Conservation (phyloP, 139 green algal species). For the Haematococcus lacustris region DNA sequence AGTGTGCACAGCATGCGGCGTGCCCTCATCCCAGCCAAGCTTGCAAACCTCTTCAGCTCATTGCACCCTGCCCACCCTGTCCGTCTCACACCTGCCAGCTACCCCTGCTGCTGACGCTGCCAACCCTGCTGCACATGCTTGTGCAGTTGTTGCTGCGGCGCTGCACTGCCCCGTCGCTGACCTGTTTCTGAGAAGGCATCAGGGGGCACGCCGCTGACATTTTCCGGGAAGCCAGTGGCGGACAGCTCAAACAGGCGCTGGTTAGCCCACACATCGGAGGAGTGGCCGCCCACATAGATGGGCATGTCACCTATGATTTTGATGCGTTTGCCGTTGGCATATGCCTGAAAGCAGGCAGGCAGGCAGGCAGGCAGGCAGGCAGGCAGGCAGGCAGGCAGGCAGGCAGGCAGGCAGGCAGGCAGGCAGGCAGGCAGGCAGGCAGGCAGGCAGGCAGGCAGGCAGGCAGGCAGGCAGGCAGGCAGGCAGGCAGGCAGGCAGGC, state of each 20-base stretch:
- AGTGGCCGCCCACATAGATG: slow-evolving; percentile 93
- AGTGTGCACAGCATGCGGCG: too few relatives aligned
- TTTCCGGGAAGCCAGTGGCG: slow-evolving; percentile 21
- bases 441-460: neutral
- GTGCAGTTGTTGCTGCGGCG: too few relatives aligned
- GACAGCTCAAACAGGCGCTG: slow-evolving; percentile 54
- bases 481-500: too few relatives aligned
- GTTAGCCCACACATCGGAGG: slow-evolving; percentile 94
- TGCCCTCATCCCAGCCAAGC: too few relatives aligned
- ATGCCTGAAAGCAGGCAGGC: slow-evolving; percentile 44
- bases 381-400: neutral
- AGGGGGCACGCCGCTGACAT: slow-evolving; percentile 86
- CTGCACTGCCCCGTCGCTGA: slow-evolving; percentile 10
- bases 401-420: neutral
- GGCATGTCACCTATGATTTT: slow-evolving; percentile 96
- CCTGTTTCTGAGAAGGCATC: slow-evolving; percentile 88
- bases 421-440: neutral
- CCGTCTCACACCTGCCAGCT: too few relatives aligned
- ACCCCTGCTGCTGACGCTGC: too few relatives aligned
- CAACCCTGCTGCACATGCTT: too few relatives aligned
- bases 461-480: too few relatives aligned
- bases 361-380: neutral
- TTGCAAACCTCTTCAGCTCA: too few relatives aligned
- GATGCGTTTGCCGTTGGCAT: slow-evolving; percentile 81
- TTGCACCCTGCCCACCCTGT: too few relatives aligned